These are phyloP conservation scores for Nasturtium officinale DNA, from an alignment of 345 rosid species.

Conservation along the genomic window DNA sequence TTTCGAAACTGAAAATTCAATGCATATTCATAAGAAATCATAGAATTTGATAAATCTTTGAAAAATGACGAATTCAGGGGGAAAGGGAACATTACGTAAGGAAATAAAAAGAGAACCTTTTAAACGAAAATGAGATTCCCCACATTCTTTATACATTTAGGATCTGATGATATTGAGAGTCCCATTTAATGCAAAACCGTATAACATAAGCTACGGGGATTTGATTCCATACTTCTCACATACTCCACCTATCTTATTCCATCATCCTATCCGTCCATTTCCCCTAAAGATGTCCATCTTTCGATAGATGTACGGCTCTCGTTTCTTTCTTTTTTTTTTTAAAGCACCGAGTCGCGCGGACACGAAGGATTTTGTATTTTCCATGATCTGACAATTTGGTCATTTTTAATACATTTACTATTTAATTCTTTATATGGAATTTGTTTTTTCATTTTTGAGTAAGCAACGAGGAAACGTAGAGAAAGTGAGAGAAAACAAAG, in stretches of 20 bases:
- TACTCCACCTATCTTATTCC: slow-evolving; percentile 29
- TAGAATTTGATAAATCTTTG: too few species aligned
- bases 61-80: neutral
- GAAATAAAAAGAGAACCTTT: neutral
- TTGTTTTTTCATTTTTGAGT: slow-evolving; percentile 10
- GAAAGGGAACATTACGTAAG: neutral
- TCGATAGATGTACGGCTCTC: slow-evolving; percentile 14
- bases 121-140: slow-evolving; percentile 4
- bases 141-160: slow-evolving; percentile 21
- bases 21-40: too few species aligned
- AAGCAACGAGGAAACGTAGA: slow-evolving; percentile 34
- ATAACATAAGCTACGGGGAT: slow-evolving; percentile 37
- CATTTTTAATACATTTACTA: neutral
- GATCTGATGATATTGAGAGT: slow-evolving; percentile 41
- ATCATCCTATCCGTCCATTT: slow-evolving; percentile 31
- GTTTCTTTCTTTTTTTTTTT: neutral
- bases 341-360: slow-evolving; percentile 43
- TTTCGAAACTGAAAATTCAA: too few species aligned
- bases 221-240: slow-evolving; percentile 28
- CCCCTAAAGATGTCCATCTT: neutral
- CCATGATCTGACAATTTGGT: slow-evolving; percentile 31
- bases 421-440: slow-evolving; percentile 3
- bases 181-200: slow-evolving; percentile 40
- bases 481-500: slow-evolving; percentile 13
- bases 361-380: slow-evolving; percentile 25